Conservation (phyloP, 331 rosid genomes). For the Rhamnella rubrinervis region DNA sequence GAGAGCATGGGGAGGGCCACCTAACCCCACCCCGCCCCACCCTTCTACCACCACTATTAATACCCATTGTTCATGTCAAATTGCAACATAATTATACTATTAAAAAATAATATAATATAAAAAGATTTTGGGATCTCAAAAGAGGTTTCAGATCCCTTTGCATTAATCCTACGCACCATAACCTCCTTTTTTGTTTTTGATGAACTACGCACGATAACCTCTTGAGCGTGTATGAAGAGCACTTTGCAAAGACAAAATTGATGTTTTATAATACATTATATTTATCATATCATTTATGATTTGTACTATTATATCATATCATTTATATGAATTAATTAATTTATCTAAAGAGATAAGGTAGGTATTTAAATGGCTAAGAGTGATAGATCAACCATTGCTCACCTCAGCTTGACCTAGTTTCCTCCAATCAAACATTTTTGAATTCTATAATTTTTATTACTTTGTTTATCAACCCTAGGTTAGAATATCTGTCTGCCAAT, state of each 20-base stretch:
- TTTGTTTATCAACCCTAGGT: slow-evolving; percentile 20
- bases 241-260: too few relatives aligned
- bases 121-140: neutral
- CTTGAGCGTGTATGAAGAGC: neutral
- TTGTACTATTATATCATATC: too few relatives aligned
- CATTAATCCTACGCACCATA: too few relatives aligned
- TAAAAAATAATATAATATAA: neutral
- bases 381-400: slow-evolving; percentile 22
- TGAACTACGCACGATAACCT: neutral
- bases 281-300: too few relatives aligned
- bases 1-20: too few relatives aligned
- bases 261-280: too few relatives aligned
- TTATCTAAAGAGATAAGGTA: slow-evolving; percentile 42
- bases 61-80: neutral
- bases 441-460: neutral
- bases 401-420: slow-evolving; percentile 40
- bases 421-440: slow-evolving; percentile 23
- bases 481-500: slow-evolving; percentile 65
- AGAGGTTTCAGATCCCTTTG: slow-evolving; percentile 12
- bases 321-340: slow-evolving; percentile 12
- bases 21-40: too few relatives aligned
- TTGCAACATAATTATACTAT: neutral
- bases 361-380: slow-evolving; percentile 24
- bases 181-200: too few relatives aligned
- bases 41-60: too few relatives aligned